Percentiles rank a stretch among this genome's conserved stretches.
Evolutionary conservation across 2,329 filamentous ascomycete genomes (phyloP).

Genomic region (Paecilomyces formosus): DNA sequence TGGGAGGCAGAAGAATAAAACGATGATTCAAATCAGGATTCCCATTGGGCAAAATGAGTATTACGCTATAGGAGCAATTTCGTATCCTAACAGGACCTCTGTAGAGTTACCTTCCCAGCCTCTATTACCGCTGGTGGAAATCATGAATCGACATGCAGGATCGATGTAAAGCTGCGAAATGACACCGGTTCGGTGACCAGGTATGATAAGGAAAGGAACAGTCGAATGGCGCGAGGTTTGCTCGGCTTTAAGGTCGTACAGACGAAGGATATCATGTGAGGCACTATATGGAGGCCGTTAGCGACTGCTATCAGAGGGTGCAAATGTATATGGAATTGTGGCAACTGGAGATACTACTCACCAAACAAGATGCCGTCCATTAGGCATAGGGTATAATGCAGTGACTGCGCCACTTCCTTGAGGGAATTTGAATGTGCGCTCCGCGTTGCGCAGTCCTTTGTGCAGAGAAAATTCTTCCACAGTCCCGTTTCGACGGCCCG

Average conservation of each 20-base stretch:
- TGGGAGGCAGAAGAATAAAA: neutral
- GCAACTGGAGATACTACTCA: conserved; percentile 27
- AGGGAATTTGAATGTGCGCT: conserved; percentile 79
- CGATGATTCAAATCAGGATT: neutral
- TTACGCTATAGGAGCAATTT: conserved; percentile 54
- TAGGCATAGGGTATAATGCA: conserved; percentile 82
- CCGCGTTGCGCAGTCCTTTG: conserved; percentile 66
- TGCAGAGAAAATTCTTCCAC: conserved; percentile 92
- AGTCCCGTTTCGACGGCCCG: conserved; percentile 79
- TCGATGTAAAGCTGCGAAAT: conserved; percentile 83
- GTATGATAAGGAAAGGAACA: conserved; percentile 93
- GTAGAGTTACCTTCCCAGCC: conserved; percentile 91
- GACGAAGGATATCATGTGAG: conserved; percentile 82
- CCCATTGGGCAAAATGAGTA: conserved; percentile 4
- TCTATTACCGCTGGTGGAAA: conserved; percentile 82
- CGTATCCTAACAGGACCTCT: conserved; percentile 89
- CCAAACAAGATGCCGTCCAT: conserved; percentile 86
- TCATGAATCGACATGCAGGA: conserved; percentile 80
- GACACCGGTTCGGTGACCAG: conserved; percentile 80
- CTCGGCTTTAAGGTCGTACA: conserved; percentile 76
- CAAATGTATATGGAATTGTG: conserved; percentile 2
- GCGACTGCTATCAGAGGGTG: neutral
- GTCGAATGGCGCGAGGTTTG: conserved; percentile 62
- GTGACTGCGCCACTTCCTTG: conserved; percentile 83
- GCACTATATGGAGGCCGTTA: conserved; percentile 50